phyloP scores from a whole-genome alignment of 768 basidiomycete species.

The Panaeolus cyanescens region DNA sequence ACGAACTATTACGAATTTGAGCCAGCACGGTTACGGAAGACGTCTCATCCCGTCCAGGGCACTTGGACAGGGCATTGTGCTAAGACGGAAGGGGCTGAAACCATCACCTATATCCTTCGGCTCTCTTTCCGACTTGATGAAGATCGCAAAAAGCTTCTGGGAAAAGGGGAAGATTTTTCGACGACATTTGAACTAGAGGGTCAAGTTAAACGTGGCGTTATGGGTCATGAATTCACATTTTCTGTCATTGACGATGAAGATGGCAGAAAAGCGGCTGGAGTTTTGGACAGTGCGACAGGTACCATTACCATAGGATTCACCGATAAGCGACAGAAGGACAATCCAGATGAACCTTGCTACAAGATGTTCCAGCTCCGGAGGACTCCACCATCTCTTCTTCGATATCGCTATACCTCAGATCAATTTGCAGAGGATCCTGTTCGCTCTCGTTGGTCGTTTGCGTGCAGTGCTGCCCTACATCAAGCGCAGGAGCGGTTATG shows the following conservation, averaged over 20 bases:
- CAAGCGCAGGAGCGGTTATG: slow-evolving; percentile 30
- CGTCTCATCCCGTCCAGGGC: slow-evolving; percentile 27
- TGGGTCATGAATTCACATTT: slow-evolving; percentile 26
- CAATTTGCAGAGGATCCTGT: slow-evolving; percentile 29
- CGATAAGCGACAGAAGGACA: slow-evolving; percentile 21
- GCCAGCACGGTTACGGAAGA: slow-evolving; percentile 13
- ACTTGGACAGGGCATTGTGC: slow-evolving; percentile 35
- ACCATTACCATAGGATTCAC: slow-evolving; percentile 21
- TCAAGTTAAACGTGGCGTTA: slow-evolving; percentile 12
- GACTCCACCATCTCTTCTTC: slow-evolving; percentile 30
- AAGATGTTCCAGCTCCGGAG: slow-evolving; percentile 25
- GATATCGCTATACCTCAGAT: slow-evolving; percentile 28
- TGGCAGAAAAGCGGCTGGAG: slow-evolving; percentile 24
- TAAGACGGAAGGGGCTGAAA: slow-evolving; percentile 21
- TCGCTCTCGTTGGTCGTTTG: slow-evolving; percentile 36
- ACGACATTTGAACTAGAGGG: slow-evolving; percentile 32
- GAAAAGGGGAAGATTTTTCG: slow-evolving; percentile 36
- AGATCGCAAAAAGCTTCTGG: slow-evolving; percentile 22
- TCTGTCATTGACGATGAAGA: slow-evolving; percentile 28
- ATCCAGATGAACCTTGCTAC: slow-evolving; percentile 20
- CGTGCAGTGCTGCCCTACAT: slow-evolving; percentile 30
- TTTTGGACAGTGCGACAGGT: slow-evolving; percentile 17
- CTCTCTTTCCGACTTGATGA: slow-evolving; percentile 27
- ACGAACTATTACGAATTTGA: slow-evolving; percentile 35
- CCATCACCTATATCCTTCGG: slow-evolving; percentile 26